Evolutionary conservation across 2,329 filamentous ascomycete species (phyloP).

Genomic region (Neurospora crassa): DNA sequence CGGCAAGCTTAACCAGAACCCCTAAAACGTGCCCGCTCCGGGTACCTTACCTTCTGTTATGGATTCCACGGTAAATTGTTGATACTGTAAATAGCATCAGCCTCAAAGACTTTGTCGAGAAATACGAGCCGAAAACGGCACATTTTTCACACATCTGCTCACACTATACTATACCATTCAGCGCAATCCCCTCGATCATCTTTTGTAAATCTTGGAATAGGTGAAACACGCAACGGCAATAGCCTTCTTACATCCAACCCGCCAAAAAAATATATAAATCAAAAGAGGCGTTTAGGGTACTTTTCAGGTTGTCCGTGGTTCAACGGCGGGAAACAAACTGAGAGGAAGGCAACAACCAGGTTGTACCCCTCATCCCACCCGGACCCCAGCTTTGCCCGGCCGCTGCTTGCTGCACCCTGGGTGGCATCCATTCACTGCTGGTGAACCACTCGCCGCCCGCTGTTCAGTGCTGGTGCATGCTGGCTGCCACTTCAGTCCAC

Average conservation of each 20-base stretch:
- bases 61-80: neutral
- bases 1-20: neutral
- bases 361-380: constrained; percentile 11
- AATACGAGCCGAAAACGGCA: neutral
- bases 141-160: neutral
- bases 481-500: neutral
- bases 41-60: neutral
- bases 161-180: neutral
- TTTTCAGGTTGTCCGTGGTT: neutral
- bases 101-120: neutral
- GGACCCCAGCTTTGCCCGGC: constrained; percentile 11
- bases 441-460: neutral
- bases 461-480: neutral
- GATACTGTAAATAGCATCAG: neutral
- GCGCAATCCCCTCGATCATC: neutral
- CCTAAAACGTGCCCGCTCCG: neutral
- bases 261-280: no score
- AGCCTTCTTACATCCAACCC: neutral
- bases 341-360: neutral
- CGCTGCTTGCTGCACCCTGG: constrained; percentile 11
- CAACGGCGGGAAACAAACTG: neutral
- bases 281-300: neutral
- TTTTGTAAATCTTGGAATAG: neutral
- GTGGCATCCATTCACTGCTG: constrained; percentile 8
- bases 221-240: neutral